Evolutionary conservation across 2,329 filamentous ascomycete genomes (phyloP).

Genomic region (Cadophora malorum): DNA sequence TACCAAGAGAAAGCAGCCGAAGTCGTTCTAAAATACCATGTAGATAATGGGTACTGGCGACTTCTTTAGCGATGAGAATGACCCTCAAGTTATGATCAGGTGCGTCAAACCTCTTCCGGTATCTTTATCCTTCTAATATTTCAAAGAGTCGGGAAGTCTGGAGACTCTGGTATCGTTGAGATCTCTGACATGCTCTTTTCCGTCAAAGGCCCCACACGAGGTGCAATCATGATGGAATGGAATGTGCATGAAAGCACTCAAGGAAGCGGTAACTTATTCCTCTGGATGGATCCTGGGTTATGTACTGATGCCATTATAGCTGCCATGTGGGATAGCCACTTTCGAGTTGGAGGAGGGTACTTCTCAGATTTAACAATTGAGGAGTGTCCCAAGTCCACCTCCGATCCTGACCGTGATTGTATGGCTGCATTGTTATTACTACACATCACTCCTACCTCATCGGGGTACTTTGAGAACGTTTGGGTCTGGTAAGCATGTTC

Average conservation of each 20-base stretch:
- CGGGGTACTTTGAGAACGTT: constrained; percentile 43
- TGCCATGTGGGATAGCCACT: constrained; percentile 32
- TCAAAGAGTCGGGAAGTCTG: constrained; percentile 45
- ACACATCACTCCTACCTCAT: constrained; percentile 42
- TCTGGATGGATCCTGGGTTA: background rate
- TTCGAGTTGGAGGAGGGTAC: constrained; percentile 50
- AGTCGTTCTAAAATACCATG: too few relatives aligned
- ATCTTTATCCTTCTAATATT: too few relatives aligned
- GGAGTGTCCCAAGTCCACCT: constrained; percentile 49
- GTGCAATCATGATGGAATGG: constrained; percentile 50
- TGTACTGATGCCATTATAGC: background rate
- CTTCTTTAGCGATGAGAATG: constrained; percentile 50
- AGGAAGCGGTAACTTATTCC: constrained; percentile 38
- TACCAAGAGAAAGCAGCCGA: too few relatives aligned
- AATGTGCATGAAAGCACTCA: constrained; percentile 38
- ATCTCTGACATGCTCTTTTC: constrained; percentile 50
- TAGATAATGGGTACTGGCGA: constrained; percentile 46
- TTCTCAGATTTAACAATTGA: constrained; percentile 52
- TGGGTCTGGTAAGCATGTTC: constrained; percentile 25
- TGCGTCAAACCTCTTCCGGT: constrained; percentile 26
- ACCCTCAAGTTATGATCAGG: constrained; percentile 52
- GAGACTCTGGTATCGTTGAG: constrained; percentile 52
- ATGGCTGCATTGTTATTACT: constrained; percentile 44
- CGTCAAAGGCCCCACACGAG: constrained; percentile 47
- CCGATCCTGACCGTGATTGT: constrained; percentile 43